Conservation (phyloP, 108 stramenopile genomes). For the Nitzschia palea region DNA sequence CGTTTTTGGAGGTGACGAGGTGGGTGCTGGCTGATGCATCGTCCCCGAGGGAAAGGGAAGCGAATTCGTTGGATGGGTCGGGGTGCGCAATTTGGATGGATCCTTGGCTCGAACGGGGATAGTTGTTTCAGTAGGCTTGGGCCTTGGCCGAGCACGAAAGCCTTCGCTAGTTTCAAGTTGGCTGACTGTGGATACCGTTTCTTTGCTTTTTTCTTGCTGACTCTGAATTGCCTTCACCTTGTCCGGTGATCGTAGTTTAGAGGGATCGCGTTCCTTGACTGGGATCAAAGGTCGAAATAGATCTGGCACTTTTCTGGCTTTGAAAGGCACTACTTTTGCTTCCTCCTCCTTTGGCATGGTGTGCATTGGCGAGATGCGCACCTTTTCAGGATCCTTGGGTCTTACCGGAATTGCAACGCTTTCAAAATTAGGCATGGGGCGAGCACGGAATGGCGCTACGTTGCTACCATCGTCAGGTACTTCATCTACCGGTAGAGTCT, state of each 20-base stretch:
- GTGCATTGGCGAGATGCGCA: neutral
- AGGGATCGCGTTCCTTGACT: constrained; percentile 12
- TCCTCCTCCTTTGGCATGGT: neutral
- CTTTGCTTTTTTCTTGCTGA: no score
- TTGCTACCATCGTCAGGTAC: neutral
- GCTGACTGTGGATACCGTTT: no score
- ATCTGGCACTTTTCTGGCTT: constrained; percentile 8
- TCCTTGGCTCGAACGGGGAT: constrained; percentile 13
- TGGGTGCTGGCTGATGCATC: no score
- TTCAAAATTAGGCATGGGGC: constrained; percentile 21
- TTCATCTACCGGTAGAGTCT: neutral
- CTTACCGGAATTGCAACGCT: constrained; percentile 4
- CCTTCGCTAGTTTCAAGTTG: neutral
- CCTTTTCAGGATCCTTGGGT: neutral
- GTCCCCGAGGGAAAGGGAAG: no score
- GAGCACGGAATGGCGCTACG: constrained; percentile 12
- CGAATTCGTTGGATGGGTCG: no score
- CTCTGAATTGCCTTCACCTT: neutral
- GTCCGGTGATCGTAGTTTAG: constrained; percentile 22
- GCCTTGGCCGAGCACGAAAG: constrained; percentile 7
- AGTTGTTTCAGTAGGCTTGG: constrained; percentile 2
- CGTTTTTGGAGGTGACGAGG: no score
- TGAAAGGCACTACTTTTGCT: constrained; percentile 1
- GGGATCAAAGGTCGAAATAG: constrained; percentile 10
- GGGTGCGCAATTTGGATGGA: constrained; percentile 17